Percentiles rank a stretch among this genome's conserved stretches.
These are phyloP conservation scores for Kernera saxatilis DNA, from an alignment of 345 rosid species.

Conservation along the genomic window DNA sequence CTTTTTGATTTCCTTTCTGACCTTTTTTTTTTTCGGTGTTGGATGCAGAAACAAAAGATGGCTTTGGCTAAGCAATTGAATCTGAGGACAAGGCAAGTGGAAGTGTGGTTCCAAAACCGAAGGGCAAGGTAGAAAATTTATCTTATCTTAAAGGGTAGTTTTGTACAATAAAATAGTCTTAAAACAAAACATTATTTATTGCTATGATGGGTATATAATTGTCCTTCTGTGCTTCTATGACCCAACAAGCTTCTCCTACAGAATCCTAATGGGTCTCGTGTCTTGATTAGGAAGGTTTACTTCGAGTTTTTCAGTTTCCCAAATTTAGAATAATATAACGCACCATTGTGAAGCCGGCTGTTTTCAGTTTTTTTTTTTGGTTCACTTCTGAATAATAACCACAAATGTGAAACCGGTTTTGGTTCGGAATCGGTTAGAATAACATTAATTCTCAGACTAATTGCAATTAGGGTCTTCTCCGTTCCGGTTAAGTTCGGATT, in stretches of 20 bases:
- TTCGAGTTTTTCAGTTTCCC: background rate
- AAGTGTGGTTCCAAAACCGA: constrained; percentile 94
- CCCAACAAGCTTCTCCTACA: background rate
- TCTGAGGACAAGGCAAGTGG: constrained; percentile 81
- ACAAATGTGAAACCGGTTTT: background rate
- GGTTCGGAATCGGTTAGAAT: background rate
- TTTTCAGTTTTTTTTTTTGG: no score
- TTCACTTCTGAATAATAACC: background rate
- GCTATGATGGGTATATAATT: background rate
- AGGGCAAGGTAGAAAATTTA: constrained; percentile 67
- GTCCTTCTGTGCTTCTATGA: background rate
- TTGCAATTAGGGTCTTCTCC: background rate
- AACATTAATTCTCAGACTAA: background rate
- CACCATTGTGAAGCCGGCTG: background rate
- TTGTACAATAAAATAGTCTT: background rate
- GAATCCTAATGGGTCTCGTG: background rate
- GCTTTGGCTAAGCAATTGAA: constrained; percentile 75
- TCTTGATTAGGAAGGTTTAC: background rate
- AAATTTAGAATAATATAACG: background rate
- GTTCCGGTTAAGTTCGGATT: background rate
- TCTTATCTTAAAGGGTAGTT: constrained; percentile 8
- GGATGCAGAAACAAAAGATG: constrained; percentile 65
- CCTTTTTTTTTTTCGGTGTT: background rate
- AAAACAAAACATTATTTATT: background rate
- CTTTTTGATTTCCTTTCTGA: background rate